These are phyloP conservation scores for Fragaria iinumae DNA, from an alignment of 306 rosid genomes.

Conservation along the genomic window DNA sequence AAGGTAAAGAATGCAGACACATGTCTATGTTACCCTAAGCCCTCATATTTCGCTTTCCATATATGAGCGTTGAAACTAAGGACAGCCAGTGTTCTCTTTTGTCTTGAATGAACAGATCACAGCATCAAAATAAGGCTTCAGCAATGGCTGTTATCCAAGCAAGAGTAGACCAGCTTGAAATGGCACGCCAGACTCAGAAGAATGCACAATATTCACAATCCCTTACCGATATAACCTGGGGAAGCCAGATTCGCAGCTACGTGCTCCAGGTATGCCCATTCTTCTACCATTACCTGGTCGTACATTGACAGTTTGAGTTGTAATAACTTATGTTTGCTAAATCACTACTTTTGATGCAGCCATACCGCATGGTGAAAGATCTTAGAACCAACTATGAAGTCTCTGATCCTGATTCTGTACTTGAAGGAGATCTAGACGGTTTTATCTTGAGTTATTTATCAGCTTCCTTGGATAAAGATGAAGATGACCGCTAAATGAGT, in stretches of 20 bases:
- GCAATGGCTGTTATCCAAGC: conserved; percentile 96
- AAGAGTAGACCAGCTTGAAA: conserved; percentile 85
- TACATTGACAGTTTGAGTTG: conserved; percentile 11
- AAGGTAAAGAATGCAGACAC: conserved; percentile 44
- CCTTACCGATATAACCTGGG: conserved; percentile 95
- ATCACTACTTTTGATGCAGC: conserved; percentile 51
- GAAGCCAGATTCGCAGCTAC: conserved; percentile 91
- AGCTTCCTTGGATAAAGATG: conserved; percentile 73
- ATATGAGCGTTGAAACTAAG: neutral
- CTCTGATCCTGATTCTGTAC: conserved; percentile 86
- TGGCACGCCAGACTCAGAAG: conserved; percentile 85
- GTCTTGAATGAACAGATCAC: conserved; percentile 56
- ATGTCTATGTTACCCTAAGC: neutral
- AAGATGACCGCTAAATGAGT: conserved; percentile 35
- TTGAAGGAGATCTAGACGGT: conserved; percentile 84
- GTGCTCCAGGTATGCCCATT: conserved; percentile 70
- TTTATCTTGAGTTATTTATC: conserved; percentile 85
- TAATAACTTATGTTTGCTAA: conserved; percentile 5
- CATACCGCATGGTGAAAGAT: conserved; percentile 95
- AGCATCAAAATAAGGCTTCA: conserved; percentile 86
- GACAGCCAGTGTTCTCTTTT: conserved; percentile 2
- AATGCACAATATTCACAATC: conserved; percentile 83
- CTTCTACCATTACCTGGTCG: neutral
- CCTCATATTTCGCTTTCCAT: neutral
- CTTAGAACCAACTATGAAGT: conserved; percentile 91